Conservation (phyloP, 2,329 filamentous ascomycete species). For the Diaporthe helianthi region DNA sequence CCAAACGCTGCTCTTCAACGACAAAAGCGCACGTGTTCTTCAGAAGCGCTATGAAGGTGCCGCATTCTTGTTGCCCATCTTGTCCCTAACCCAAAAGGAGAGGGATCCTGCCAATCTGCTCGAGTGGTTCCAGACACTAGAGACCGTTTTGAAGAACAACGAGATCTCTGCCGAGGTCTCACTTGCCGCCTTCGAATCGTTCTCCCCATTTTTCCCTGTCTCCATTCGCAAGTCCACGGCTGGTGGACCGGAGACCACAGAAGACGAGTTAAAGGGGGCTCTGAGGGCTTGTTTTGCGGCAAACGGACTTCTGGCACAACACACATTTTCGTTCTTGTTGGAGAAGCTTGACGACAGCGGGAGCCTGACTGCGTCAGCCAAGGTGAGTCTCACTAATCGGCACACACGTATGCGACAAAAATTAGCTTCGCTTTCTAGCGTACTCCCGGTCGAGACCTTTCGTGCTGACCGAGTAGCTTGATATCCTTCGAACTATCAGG, state of each 20-base stretch:
- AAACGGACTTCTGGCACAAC: slow-evolving; percentile 52
- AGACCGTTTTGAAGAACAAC: slow-evolving; percentile 53
- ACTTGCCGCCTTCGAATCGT: slow-evolving; percentile 59
- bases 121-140: slow-evolving; percentile 62
- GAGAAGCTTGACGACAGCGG: slow-evolving; percentile 66
- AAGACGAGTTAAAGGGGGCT: slow-evolving; percentile 61
- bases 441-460: neutral
- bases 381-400: slow-evolving; percentile 46
- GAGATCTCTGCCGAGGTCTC: slow-evolving; percentile 53
- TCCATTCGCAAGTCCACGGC: slow-evolving; percentile 60
- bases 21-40: slow-evolving; percentile 37
- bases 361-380: slow-evolving; percentile 64
- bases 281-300: slow-evolving; percentile 62
- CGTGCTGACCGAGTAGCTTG: slow-evolving; percentile 47
- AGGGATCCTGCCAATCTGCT: slow-evolving; percentile 64
- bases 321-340: slow-evolving; percentile 60
- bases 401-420: neutral
- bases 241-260: slow-evolving; percentile 55
- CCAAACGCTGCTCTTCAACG: neutral
- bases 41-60: slow-evolving; percentile 25
- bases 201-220: slow-evolving; percentile 68
- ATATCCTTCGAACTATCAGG: slow-evolving; percentile 62
- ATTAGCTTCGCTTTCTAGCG: neutral
- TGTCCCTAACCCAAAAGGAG: slow-evolving; percentile 51
- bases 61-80: slow-evolving; percentile 46